Evolutionary conservation across 1,284 basidiomycete species (phyloP).

Genomic region (Marasmius sp.): DNA sequence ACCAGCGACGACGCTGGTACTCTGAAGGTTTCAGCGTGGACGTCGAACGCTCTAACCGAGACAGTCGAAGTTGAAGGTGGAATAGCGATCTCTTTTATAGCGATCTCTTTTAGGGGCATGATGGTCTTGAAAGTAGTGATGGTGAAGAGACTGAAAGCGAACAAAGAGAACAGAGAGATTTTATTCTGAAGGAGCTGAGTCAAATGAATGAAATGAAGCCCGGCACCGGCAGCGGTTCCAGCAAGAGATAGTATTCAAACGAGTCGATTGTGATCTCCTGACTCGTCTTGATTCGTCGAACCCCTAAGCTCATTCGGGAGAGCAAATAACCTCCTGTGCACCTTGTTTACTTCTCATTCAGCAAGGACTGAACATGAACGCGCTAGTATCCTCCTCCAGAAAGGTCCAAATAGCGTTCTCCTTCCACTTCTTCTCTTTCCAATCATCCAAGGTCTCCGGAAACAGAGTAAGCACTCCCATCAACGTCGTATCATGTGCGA

Average conservation of each 20-base stretch:
- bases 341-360: background rate
- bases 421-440: slow-evolving; percentile 25
- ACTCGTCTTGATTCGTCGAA: too few species aligned
- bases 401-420: slow-evolving; percentile 19
- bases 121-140: too few species aligned
- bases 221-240: too few species aligned
- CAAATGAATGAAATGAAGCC: too few species aligned
- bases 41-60: slow-evolving; percentile 15
- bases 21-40: slow-evolving; percentile 2
- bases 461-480: slow-evolving; percentile 15
- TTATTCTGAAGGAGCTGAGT: too few species aligned
- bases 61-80: slow-evolving; percentile 14
- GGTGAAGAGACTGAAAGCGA: too few species aligned
- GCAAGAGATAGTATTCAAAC: too few species aligned
- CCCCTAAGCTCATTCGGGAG: too few species aligned
- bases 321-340: too few species aligned
- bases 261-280: too few species aligned
- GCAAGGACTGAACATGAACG: slow-evolving; percentile 10
- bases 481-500: slow-evolving; percentile 19
- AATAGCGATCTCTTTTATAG: slow-evolving; percentile 3
- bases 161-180: too few species aligned
- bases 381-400: slow-evolving; percentile 17
- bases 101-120: background rate
- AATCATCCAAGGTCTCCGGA: slow-evolving; percentile 17
- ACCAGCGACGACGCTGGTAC: slow-evolving; percentile 4